Base-by-base conservation (phyloP, 495 filamentous ascomycete species). In the Niebla homalea region DNA sequence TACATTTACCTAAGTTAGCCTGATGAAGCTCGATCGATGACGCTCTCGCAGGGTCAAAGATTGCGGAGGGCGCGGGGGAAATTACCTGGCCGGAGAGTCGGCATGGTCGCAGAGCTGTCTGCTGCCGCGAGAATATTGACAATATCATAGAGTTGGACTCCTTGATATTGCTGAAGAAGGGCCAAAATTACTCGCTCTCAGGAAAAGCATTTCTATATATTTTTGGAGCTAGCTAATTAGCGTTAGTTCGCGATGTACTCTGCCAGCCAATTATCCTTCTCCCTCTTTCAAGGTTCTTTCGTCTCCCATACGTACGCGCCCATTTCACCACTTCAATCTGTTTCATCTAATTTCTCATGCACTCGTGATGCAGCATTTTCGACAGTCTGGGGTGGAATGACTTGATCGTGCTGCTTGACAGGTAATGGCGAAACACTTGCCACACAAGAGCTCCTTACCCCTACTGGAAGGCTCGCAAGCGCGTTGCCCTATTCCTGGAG, bases 41-140 rank as follows among this genome's bases (percentile, higher is more conserved):
- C 8, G 29, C 29, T 32, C 29, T 22, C 39, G 15, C 39, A 8
- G 21, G 10, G 15, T 15, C 11, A 0, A 19, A 45, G 3, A 45
- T 8, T 16, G 25, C 7, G 5, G 3, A 1, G 25, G 12, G 3
- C 3, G 15, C 6, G 1, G 45, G 2, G 15, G 5, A 35, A 16
- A 44, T 8, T 48, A 60, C 57, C 35, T 29, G 43, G 40, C 39
- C 23, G 39, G 48, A 38, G 22, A 48, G 46, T 36, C 55, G 45
- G 36, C 22, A 56, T 45, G 66, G 63, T 60, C 67, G 69, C 66
- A 77, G 66, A 59, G 68, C 63, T 55, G 62, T 60, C 66, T 70
- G 70, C 67, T 72, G 73, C 69, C 76, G 66, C 57, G 61, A 51
- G 45, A 73, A 60, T 57, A 62, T 60, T 60, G 69, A 67, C 62